Evolutionary conservation across 192 early-diverging fungal genomes (phyloP).

Genomic region (Geranomyces variabilis): DNA sequence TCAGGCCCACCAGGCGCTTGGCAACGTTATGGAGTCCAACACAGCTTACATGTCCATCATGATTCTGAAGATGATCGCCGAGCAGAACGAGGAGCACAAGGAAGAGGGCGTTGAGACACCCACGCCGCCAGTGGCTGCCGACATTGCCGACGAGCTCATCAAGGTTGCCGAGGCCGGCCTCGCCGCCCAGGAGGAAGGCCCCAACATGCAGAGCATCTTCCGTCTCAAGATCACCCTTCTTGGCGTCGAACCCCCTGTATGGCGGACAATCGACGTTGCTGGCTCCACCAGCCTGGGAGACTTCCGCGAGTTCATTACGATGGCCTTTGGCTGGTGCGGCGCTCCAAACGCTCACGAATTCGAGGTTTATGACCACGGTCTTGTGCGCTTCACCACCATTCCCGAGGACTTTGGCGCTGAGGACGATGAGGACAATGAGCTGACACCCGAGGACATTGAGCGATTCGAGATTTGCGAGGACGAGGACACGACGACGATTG

Average conservation of each 20-base stretch:
- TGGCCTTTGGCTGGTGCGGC: slow-evolving; percentile 34
- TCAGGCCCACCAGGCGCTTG: slow-evolving; percentile 18
- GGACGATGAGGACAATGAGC: slow-evolving; percentile 14
- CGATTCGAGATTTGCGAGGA: slow-evolving; percentile 29
- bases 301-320: slow-evolving; percentile 23
- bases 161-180: slow-evolving; percentile 11
- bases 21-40: slow-evolving; percentile 10
- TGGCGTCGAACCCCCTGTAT: slow-evolving; percentile 13
- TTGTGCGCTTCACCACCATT: slow-evolving; percentile 34
- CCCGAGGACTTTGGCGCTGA: slow-evolving; percentile 28
- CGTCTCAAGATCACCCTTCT: slow-evolving; percentile 19
- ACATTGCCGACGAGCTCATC: slow-evolving; percentile 19
- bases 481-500: slow-evolving; percentile 17
- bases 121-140: slow-evolving; percentile 7
- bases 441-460: slow-evolving; percentile 7
- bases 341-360: slow-evolving; percentile 24
- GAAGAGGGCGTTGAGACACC: neutral
- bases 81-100: slow-evolving; percentile 5
- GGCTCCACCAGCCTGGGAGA: slow-evolving; percentile 22
- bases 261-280: slow-evolving; percentile 24
- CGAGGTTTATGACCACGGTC: slow-evolving; percentile 28
- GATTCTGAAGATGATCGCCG: slow-evolving; percentile 31
- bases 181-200: slow-evolving; percentile 1
- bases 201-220: slow-evolving; percentile 10
- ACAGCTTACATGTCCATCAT: slow-evolving; percentile 30